Evolutionary conservation across 768 basidiomycete species (phyloP).

Genomic region (Phylloporus rhodoxanthus): DNA sequence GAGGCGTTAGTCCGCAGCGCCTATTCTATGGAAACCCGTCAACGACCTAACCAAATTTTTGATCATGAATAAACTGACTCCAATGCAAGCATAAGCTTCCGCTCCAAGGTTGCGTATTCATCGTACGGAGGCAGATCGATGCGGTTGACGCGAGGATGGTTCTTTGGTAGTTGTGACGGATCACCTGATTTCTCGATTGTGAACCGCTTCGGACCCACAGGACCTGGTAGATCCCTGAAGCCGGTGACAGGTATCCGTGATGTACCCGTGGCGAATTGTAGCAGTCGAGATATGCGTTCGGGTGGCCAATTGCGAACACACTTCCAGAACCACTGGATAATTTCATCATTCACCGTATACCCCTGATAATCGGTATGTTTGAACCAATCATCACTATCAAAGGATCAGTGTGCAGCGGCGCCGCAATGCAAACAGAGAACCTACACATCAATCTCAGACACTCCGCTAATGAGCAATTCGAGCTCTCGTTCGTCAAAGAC

Average conservation of each 20-base stretch:
- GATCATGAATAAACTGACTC: not conserved
- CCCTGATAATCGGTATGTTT: slow-evolving; percentile 99
- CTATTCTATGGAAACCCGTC: too few species aligned
- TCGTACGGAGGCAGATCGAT: slow-evolving; percentile 97
- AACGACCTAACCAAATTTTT: not conserved
- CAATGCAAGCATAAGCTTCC: slow-evolving; percentile 66
- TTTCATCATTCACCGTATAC: slow-evolving; percentile 90
- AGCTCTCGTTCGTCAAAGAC: slow-evolving; percentile 98
- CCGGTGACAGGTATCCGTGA: slow-evolving; percentile 97
- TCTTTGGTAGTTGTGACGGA: slow-evolving; percentile 92
- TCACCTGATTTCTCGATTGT: slow-evolving; percentile 99
- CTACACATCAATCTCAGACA: slow-evolving; percentile 98
- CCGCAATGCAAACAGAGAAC: slow-evolving; percentile 26
- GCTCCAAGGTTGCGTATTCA: slow-evolving; percentile 88
- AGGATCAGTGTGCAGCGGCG: not conserved
- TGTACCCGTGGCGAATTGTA: slow-evolving; percentile 96
- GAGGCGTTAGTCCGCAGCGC: too few species aligned
- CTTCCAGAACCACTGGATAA: slow-evolving; percentile 99
- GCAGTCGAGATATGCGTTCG: slow-evolving; percentile 90
- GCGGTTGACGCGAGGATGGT: slow-evolving; percentile 91
- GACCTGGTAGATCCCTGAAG: slow-evolving; percentile 98
- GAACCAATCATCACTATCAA: slow-evolving; percentile 85
- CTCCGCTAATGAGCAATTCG: slow-evolving; percentile 94
- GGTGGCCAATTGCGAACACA: slow-evolving; percentile 96
- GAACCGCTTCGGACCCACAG: slow-evolving; percentile 92